These are phyloP conservation scores for Meira miltonrushii DNA, from an alignment of 1,284 basidiomycete genomes.

Conservation along the genomic window DNA sequence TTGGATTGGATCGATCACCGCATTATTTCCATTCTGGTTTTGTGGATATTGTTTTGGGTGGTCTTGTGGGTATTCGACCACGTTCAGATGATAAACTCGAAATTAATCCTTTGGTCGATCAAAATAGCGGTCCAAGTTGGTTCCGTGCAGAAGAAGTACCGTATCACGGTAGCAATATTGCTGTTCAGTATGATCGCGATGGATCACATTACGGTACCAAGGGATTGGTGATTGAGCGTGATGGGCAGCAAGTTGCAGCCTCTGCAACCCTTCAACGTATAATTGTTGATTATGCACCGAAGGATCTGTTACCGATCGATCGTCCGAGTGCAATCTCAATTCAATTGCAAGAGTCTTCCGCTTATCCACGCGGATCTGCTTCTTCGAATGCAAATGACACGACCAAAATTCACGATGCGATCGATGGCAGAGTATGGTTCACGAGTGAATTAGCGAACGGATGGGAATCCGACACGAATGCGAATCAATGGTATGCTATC, in stretches of 20 bases:
- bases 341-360: not conserved
- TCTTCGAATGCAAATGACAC: not conserved
- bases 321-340: conserved; percentile 1
- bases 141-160: conserved; percentile 11
- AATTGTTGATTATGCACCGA: not conserved
- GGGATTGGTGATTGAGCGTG: conserved; percentile 4
- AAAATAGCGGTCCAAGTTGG: not conserved
- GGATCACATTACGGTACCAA: conserved; percentile 5
- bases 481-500: conserved; percentile 8
- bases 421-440: conserved; percentile 12
- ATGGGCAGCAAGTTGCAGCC: not conserved
- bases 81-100: conserved; percentile 11
- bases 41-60: conserved; percentile 12
- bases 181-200: conserved; percentile 13
- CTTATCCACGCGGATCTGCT: not conserved
- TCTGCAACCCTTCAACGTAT: not conserved
- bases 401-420: not conserved
- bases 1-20: conserved; percentile 10
- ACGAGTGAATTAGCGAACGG: conserved; percentile 3
- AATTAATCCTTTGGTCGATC: conserved; percentile 13
- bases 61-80: conserved; percentile 11
- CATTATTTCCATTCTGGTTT: conserved; percentile 17
- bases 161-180: conserved; percentile 13
- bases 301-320: conserved; percentile 4
- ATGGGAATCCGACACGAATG: conserved; percentile 8